A percentile compares a stretch with the other conserved stretches of the same genome.
These are phyloP conservation scores for Lantana camara DNA, from an alignment of 257 asterid genomes.

Conservation along the genomic window DNA sequence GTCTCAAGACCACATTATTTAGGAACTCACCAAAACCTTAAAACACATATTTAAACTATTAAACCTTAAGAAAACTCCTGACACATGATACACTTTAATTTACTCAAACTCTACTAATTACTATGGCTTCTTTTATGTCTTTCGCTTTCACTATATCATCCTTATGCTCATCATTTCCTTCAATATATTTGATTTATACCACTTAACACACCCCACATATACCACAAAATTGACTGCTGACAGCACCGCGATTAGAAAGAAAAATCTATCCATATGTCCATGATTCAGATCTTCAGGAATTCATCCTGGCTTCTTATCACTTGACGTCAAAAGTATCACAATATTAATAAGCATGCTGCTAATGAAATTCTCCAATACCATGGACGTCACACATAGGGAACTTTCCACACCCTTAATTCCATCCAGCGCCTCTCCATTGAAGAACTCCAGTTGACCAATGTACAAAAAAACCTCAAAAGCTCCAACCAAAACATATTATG, in stretches of 20 bases:
- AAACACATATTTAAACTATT: no score
- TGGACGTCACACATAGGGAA: slow-evolving; percentile 80
- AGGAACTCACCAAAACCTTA: not conserved
- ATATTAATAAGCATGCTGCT: slow-evolving; percentile 64
- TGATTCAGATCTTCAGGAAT: slow-evolving; percentile 60
- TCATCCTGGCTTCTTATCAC: slow-evolving; percentile 53
- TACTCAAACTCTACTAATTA: not conserved
- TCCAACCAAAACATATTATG: slow-evolving; percentile 70
- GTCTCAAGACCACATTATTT: no score
- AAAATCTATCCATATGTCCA: slow-evolving; percentile 69
- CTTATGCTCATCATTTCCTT: slow-evolving; percentile 15
- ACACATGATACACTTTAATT: no score
- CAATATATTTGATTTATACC: slow-evolving; percentile 48
- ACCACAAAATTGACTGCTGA: slow-evolving; percentile 50
- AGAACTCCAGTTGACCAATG: slow-evolving; percentile 74
- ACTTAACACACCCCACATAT: slow-evolving; percentile 52
- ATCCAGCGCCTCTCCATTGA: slow-evolving; percentile 79
- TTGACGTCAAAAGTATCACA: slow-evolving; percentile 60
- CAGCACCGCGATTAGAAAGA: slow-evolving; percentile 52
- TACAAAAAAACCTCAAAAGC: slow-evolving; percentile 91
- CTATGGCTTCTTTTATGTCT: no score
- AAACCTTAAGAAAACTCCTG: no score
- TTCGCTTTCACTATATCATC: no score
- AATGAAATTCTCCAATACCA: slow-evolving; percentile 68
- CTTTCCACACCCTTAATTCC: slow-evolving; percentile 83